Evolutionary conservation across 768 basidiomycete genomes (phyloP), one percentile per base, ranked within the genome.

Genomic region (Lenzites betulinus): DNA sequence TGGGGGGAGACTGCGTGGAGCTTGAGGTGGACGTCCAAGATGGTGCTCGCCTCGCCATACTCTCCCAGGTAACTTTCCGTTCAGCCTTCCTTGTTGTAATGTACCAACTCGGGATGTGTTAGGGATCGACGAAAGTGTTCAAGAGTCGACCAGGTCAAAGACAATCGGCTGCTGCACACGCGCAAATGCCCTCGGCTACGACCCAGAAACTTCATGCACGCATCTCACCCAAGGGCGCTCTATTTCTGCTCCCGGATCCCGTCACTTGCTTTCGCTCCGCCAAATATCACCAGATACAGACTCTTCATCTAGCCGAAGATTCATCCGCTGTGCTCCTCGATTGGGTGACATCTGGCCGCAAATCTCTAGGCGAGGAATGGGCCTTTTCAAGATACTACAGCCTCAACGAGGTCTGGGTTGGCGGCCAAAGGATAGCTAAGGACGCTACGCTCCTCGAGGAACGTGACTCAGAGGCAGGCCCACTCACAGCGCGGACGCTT

Each of bases 81-180:
- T 15, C 30, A 11, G n/a, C 7, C 18, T 20, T 8, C 33, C 25
- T n/a, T 51, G 6, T 7, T 1, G 48, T 35, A n/a, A 38, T 43
- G 7, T 25, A 42, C 60, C 62, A n/a, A 51, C 39, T 28, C 36
- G 8, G n/a, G 56, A 51, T 51, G 26, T 39, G 33, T 28, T 66
- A 95, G 93, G 92, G 93, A 33, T 92, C 90, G 4, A 98, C 95
- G 11, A 98, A 98, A 72, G 90, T 98, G 20, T 98, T 96, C 79
- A 95, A 94, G 74, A 77, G 79, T 20, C 85, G 94, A 23, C 73
- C 79, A 8, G 86, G 84, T n/a, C 78, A 79, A 59, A 80, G 86
- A 38, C 77, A 80, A 28, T 83, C 88, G 13, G 20, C 51, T 6
- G 44, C 61, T 1, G 44, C 61, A 9, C 55, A 53, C 23, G 35